Conservation (phyloP, 768 basidiomycete genomes). For the Calocybe indica region DNA sequence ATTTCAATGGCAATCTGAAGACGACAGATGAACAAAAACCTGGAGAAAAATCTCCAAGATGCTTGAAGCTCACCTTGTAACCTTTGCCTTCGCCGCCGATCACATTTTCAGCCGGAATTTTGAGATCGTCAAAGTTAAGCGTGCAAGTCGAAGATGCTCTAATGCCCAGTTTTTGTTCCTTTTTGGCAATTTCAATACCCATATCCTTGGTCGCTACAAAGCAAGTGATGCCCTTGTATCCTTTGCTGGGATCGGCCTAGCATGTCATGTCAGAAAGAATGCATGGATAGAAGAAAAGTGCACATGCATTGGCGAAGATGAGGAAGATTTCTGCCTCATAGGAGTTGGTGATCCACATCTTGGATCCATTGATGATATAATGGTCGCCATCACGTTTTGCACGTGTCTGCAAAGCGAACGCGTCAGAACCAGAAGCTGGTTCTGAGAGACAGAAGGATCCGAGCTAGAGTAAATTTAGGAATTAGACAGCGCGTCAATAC, state of each 20-base stretch:
- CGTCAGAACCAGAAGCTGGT: slow-evolving; percentile 89
- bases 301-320: slow-evolving; percentile 86
- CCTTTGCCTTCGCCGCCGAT: slow-evolving; percentile 90
- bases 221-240: slow-evolving; percentile 99
- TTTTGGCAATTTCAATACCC: slow-evolving; percentile 97
- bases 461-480: slow-evolving; percentile 46
- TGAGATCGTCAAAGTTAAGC: slow-evolving; percentile 91
- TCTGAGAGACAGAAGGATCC: slow-evolving; percentile 97
- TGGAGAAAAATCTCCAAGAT: not conserved
- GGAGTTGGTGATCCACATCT: slow-evolving; percentile 99
- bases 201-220: slow-evolving; percentile 95
- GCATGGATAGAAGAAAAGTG: not conserved
- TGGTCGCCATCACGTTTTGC: slow-evolving; percentile 82
- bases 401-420: slow-evolving; percentile 92
- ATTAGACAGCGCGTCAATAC: not conserved
- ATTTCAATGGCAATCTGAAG: slow-evolving; percentile 88
- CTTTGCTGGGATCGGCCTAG: slow-evolving; percentile 80
- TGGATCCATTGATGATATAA: slow-evolving; percentile 92
- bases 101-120: slow-evolving; percentile 77
- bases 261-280: not conserved
- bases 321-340: slow-evolving; percentile 87
- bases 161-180: slow-evolving; percentile 98
- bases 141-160: slow-evolving; percentile 94
- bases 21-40: not conserved
- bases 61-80: slow-evolving; percentile 56